phyloP scores from a whole-genome alignment of 768 basidiomycete species.

The Amanita polypyramis region DNA sequence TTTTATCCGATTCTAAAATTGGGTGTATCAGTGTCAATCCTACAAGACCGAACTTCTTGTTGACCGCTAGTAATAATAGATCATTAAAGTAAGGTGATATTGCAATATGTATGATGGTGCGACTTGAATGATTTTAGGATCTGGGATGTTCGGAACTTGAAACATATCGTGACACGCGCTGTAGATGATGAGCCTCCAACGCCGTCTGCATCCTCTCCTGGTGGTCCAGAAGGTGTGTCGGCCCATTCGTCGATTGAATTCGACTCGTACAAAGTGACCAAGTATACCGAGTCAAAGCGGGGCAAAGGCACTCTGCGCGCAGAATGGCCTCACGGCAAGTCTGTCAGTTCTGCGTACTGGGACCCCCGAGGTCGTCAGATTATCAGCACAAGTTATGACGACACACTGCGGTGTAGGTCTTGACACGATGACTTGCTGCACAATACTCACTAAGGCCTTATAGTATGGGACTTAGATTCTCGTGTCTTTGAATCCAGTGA shows the following conservation, averaged over 20 bases:
- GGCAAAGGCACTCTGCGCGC: slow-evolving; percentile 50
- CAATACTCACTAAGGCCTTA: neutral
- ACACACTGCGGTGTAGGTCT: slow-evolving; percentile 56
- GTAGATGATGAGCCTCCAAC: slow-evolving; percentile 18
- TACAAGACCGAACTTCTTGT: slow-evolving; percentile 46
- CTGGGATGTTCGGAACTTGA: slow-evolving; percentile 71
- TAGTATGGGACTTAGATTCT: slow-evolving; percentile 72
- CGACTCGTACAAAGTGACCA: slow-evolving; percentile 31
- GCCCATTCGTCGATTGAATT: slow-evolving; percentile 20
- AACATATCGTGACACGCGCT: slow-evolving; percentile 26
- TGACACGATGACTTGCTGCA: neutral
- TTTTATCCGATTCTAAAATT: slow-evolving; percentile 62
- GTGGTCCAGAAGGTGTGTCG: slow-evolving; percentile 8
- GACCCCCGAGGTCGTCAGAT: slow-evolving; percentile 70
- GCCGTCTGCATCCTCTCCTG: slow-evolving; percentile 19
- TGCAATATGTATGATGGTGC: neutral
- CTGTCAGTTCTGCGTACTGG: slow-evolving; percentile 80
- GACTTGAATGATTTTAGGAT: slow-evolving; percentile 34
- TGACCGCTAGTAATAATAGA: slow-evolving; percentile 72
- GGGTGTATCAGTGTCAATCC: slow-evolving; percentile 78
- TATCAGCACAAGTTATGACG: slow-evolving; percentile 81
- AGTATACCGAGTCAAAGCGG: slow-evolving; percentile 37
- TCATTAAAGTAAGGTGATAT: slow-evolving; percentile 44
- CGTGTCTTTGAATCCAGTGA: slow-evolving; percentile 32
- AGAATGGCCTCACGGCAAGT: slow-evolving; percentile 62